phyloP scores from a whole-genome alignment of 2,329 filamentous ascomycete species.

The Neonectria punicea region DNA sequence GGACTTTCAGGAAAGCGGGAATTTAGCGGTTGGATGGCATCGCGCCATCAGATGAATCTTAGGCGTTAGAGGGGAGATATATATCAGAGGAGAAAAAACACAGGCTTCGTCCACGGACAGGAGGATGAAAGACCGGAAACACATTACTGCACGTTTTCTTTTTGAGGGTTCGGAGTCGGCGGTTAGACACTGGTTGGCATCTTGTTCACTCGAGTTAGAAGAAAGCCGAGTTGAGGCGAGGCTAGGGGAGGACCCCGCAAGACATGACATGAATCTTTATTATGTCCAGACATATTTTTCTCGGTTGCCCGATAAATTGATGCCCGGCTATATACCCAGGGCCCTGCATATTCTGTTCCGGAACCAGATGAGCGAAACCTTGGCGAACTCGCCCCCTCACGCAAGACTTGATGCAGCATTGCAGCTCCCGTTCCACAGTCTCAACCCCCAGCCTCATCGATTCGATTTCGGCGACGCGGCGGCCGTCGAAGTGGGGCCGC shows the following conservation, averaged over 20 bases:
- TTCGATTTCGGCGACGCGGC: neutral
- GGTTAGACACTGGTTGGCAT: constrained; percentile 40
- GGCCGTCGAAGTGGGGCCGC: constrained; percentile 16
- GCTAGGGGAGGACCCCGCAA: constrained; percentile 25
- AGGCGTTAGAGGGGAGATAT: constrained; percentile 39
- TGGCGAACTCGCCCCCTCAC: neutral
- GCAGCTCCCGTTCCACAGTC: neutral
- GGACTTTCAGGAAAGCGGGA: constrained; percentile 40
- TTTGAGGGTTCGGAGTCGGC: constrained; percentile 33
- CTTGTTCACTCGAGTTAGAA: constrained; percentile 32
- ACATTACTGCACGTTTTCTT: constrained; percentile 30
- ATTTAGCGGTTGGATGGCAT: constrained; percentile 43
- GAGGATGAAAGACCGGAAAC: constrained; percentile 15
- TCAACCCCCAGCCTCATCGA: neutral
- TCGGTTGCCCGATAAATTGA: neutral
- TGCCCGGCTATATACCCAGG: neutral
- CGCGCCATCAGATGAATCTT: constrained; percentile 35
- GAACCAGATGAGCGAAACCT: neutral
- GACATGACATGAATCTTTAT: constrained; percentile 21
- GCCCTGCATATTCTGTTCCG: neutral
- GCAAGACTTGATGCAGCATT: neutral
- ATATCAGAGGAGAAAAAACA: constrained; percentile 32
- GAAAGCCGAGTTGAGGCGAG: constrained; percentile 30
- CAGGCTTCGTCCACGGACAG: constrained; percentile 13
- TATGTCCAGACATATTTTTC: neutral